Base-by-base conservation (phyloP, 768 basidiomycete species). In the Flagelloscypha sp. region DNA sequence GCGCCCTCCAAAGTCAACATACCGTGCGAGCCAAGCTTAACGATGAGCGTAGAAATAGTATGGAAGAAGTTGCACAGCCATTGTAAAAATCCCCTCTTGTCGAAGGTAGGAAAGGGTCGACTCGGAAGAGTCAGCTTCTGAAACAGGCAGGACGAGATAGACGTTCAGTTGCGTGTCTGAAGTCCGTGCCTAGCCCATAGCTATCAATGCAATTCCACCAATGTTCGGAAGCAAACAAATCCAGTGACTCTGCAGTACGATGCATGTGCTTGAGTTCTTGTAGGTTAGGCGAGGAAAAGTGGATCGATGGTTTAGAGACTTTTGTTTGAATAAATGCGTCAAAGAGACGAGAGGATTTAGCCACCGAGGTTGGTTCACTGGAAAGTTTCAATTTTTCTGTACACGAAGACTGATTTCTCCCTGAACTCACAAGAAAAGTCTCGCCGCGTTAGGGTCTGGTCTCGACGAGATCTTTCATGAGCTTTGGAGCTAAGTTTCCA, bases 351-450 rank as follows among this genome's bases (percentile, higher is more conserved):
- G 56, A 1, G 85, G 85, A 79, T 60, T 98, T 98, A 29, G 70
- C 59, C n/a, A 82, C 68, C 0, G 92, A 95, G 1, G 95, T 98
- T 1, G 95, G 94, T 57, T 99, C 95, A 54, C 85, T 87, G 43
- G n/a, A 41, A 18, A 28, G 29, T 15, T 23, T 46, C 23, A 40
- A 48, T 45, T 41, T 33, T 37, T 5, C 19, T 29, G 28, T 30
- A 22, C 6, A 17, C 16, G 27, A 17, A 40, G 33, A 18, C 22
- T 27, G 30, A 38, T 6, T 24, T 11, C 15, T 18, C 13, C 24
- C 24, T 2, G 2, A 21, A 61, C 79, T 46, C 52, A 85, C 84
- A 86, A 90, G 53, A 93, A 81, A 10, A 75, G 87, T 50, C 23
- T 60, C 47, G 24, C 55, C 46, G 50, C 82, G 79, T 48, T 76